phyloP scores from a whole-genome alignment of 2,329 filamentous ascomycete genomes.

The Aspergillus aculeatinus region DNA sequence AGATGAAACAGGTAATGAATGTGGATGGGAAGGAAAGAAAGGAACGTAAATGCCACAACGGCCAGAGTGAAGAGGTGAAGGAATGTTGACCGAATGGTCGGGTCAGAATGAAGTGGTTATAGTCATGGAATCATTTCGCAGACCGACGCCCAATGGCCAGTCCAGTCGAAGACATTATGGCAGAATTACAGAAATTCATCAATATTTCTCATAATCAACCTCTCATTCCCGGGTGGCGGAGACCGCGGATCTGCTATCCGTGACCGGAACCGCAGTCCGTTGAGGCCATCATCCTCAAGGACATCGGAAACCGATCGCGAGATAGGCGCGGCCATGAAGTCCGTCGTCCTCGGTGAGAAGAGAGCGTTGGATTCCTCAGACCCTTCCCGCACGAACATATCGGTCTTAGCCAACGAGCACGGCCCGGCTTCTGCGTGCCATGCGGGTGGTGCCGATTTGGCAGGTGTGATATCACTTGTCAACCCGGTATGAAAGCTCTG shows the following conservation, averaged over 20 bases:
- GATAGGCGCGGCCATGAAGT: conserved; percentile 43
- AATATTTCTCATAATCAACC: conserved; percentile 47
- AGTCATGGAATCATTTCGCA: conserved; percentile 35
- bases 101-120: conserved; percentile 11
- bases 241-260: conserved; percentile 39
- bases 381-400: conserved; percentile 40
- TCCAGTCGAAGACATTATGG: conserved; percentile 12
- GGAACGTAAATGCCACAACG: conserved; percentile 14
- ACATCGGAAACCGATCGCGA: conserved; percentile 34
- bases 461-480: conserved; percentile 18
- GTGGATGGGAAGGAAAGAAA: conserved; percentile 15
- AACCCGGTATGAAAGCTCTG: conserved; percentile 24
- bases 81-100: conserved; percentile 11
- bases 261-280: conserved; percentile 19
- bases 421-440: conserved; percentile 26
- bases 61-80: conserved; percentile 11
- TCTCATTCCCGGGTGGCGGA: conserved; percentile 39
- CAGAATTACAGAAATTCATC: conserved; percentile 44
- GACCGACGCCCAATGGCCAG: conserved; percentile 8
- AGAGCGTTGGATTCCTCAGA: conserved; percentile 37
- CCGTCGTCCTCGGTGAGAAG: conserved; percentile 47
- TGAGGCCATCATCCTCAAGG: conserved; percentile 15
- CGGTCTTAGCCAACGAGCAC: conserved; percentile 34
- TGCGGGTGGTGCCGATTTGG: conserved; percentile 17
- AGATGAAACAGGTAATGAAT: conserved; percentile 7